A percentile compares a stretch with the other conserved stretches of the same genome.
phyloP scores from a whole-genome alignment of 2,329 filamentous ascomycete species.

The Hypomyces rosellus region DNA sequence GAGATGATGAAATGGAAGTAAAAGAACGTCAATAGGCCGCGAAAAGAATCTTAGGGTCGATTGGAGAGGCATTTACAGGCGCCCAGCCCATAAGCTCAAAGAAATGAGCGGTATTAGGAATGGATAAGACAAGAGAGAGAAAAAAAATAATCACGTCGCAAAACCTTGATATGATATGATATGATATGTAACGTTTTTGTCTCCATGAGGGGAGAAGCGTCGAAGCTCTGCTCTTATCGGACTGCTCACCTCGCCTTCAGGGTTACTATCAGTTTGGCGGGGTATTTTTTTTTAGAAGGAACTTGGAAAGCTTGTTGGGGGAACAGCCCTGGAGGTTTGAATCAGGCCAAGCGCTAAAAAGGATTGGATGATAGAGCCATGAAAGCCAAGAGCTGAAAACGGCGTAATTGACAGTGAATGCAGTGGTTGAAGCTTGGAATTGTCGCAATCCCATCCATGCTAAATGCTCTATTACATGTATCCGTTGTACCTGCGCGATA shows the following conservation, averaged over 20 bases:
- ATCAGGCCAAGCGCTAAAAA: no score
- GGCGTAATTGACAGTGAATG: neutral
- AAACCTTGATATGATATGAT: slow-evolving; percentile 2
- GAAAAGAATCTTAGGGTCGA: slow-evolving; percentile 22
- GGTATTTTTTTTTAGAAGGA: slow-evolving; percentile 7
- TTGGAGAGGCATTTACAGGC: slow-evolving; percentile 21
- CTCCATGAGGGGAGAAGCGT: slow-evolving; percentile 7
- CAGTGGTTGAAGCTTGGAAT: neutral
- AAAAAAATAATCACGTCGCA: neutral
- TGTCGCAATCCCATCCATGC: neutral
- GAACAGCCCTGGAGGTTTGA: no score
- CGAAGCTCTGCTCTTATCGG: slow-evolving; percentile 12
- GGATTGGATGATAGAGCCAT: neutral
- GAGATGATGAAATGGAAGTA: slow-evolving; percentile 22
- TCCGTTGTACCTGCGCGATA: no score
- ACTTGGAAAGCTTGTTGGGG: no score
- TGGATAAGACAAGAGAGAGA: neutral
- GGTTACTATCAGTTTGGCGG: slow-evolving; percentile 11
- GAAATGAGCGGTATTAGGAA: slow-evolving; percentile 6
- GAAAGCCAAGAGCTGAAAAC: neutral
- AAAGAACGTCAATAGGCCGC: slow-evolving; percentile 25
- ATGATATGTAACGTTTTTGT: neutral
- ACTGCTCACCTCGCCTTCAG: neutral
- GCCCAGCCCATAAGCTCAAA: slow-evolving; percentile 4
- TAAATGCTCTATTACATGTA: no score